These are phyloP conservation scores for Neonectria faginata DNA, from an alignment of 2,329 filamentous ascomycete genomes.

Conservation along the genomic window DNA sequence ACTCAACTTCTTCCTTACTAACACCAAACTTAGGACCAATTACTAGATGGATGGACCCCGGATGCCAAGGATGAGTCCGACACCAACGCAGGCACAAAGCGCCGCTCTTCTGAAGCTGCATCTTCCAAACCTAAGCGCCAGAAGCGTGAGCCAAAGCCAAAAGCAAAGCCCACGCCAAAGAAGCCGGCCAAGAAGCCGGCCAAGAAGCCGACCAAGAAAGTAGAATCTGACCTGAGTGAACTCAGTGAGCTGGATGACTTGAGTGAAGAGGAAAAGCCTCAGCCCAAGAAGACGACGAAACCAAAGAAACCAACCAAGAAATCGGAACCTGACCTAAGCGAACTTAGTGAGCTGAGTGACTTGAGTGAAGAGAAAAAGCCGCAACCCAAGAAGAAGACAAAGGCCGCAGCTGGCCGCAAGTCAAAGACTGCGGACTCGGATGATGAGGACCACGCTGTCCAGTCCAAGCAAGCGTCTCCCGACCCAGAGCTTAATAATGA, in stretches of 20 bases:
- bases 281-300: constrained; percentile 41
- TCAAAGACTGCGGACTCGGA: constrained; percentile 45
- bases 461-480: constrained; percentile 29
- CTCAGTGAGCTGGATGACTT: constrained; percentile 31
- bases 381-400: constrained; percentile 24
- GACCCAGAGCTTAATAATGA: constrained; percentile 26
- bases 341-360: constrained; percentile 35
- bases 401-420: constrained; percentile 31
- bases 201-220: constrained; percentile 39
- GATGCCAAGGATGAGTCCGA: constrained; percentile 42
- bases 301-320: constrained; percentile 25
- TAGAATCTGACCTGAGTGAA: constrained; percentile 37
- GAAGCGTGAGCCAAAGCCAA: constrained; percentile 48
- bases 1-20: constrained; percentile 7
- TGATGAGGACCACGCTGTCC: constrained; percentile 37
- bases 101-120: constrained; percentile 49
- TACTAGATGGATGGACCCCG: constrained; percentile 52
- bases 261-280: constrained; percentile 38
- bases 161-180: constrained; percentile 13
- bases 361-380: constrained; percentile 46
- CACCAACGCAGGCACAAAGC: constrained; percentile 47
- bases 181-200: constrained; percentile 30
- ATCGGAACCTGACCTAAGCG: constrained; percentile 35
- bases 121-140: constrained; percentile 56
- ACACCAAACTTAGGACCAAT: constrained; percentile 47